Base-by-base conservation (phyloP, 306 rosid species). In the Ormosia emarginata region DNA sequence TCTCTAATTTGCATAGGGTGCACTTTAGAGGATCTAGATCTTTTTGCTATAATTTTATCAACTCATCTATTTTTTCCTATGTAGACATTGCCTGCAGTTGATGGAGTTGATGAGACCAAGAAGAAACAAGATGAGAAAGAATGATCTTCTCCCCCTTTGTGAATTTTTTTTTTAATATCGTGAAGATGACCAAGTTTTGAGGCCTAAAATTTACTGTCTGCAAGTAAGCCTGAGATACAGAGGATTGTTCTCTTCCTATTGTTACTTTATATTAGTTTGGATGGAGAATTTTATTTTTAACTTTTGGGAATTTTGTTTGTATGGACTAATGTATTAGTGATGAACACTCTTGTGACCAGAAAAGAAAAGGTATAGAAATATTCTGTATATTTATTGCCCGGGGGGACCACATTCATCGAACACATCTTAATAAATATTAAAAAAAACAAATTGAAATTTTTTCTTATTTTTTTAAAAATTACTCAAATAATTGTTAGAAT, bases 31-130 rank as follows among this genome's bases (percentile, higher is more conserved):
- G 62, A 76, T 63, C 56, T 34, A 29, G 2, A 52, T 77, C 32
- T 41, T 62, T 46, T 61, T 41, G 11, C 14, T 2, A 14, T 34
- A 3, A 30, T 74, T 61, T 79, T 65, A 33, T 77, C 37, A 59
- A 81, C 72, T 59, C 58, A 10, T 57, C 13, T 46, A 46, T 67
- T 43, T 76, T 71, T 41, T 71, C 53, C 17, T 66, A 18, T 81
- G 85, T 44, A 87, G 90, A 66, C 76, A 84, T 62, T 87, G 78
- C 82, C 82, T 41, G 67, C 87, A 6, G 53, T 77, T 67, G 87
- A 87, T 61, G 86, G 75, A 43, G 67, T 74, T 83, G 87, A 84
- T 50, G 73, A 2, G 34, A 73, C 76, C 79, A 84, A 59, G 44
- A 72, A 87, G 73, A 77, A 74, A 72, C 40, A 10, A n/a, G 84